A percentile compares a stretch with the other conserved stretches of the same genome.
These are phyloP conservation scores for Climacium dendroides DNA, from an alignment of 225 moss, liverwort and hornwort genomes.

Conservation along the genomic window DNA sequence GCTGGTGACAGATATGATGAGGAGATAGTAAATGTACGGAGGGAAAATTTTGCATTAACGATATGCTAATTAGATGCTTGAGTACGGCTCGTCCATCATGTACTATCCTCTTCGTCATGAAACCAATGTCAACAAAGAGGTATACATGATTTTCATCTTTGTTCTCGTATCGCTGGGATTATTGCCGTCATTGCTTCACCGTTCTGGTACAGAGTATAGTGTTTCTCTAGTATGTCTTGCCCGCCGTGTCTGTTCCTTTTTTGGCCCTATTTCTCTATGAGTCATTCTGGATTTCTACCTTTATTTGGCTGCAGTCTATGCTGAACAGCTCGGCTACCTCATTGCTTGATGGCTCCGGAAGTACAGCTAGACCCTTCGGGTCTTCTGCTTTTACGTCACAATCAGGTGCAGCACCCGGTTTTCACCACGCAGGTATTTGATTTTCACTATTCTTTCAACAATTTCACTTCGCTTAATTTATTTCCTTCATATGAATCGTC, in stretches of 20 bases:
- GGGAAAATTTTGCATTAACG: conserved; percentile 48
- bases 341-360: conserved; percentile 80
- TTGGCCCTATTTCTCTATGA: not conserved
- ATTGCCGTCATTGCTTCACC: not conserved
- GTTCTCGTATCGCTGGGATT: not conserved
- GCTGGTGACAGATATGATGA: conserved; percentile 53
- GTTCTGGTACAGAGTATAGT: not conserved
- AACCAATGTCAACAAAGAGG: conserved; percentile 88
- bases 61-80: conserved; percentile 99
- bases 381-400: conserved; percentile 62
- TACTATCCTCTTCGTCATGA: conserved; percentile 99
- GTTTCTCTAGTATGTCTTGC: not conserved
- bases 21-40: conserved; percentile 49
- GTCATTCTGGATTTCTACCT: not conserved
- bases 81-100: conserved; percentile 91
- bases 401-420: conserved; percentile 72
- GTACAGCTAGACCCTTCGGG: conserved; percentile 74
- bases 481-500: not conserved
- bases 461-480: not conserved
- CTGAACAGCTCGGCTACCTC: conserved; percentile 87
- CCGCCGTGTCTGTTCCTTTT: not conserved
- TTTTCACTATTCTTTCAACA: not conserved
- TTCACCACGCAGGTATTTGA: conserved; percentile 74
- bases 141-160: not conserved
- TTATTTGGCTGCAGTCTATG: conserved; percentile 62